These are phyloP conservation scores for Quercus gilva DNA, from an alignment of 306 rosid species.

Conservation along the genomic window DNA sequence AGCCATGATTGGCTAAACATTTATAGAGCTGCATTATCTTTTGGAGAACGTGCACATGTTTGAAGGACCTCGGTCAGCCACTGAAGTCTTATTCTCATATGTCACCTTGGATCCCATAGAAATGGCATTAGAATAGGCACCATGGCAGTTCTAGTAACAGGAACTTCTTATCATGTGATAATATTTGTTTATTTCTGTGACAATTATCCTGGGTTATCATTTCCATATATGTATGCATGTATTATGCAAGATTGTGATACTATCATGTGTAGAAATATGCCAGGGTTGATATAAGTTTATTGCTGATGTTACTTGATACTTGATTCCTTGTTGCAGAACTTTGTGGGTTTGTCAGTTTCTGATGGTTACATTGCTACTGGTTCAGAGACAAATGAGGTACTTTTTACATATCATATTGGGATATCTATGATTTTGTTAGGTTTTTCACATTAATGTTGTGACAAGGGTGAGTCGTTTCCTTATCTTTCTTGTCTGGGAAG, in stretches of 20 bases:
- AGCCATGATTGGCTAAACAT: background rate
- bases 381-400: conserved; percentile 97
- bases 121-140: background rate
- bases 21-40: background rate
- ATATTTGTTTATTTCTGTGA: background rate
- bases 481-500: background rate
- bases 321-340: conserved; percentile 65
- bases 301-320: conserved; percentile 18
- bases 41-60: background rate
- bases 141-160: background rate
- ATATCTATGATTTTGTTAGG: background rate
- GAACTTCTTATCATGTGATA: background rate
- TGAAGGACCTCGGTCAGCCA: background rate
- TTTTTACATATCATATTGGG: background rate
- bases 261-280: background rate
- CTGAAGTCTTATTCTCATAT: background rate
- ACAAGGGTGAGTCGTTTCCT: background rate
- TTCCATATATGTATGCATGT: background rate
- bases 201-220: background rate
- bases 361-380: conserved; percentile 99
- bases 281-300: background rate
- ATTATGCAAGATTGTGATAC: background rate
- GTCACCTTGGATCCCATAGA: background rate
- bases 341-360: conserved; percentile 87
- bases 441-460: conserved; percentile 1